A percentile compares a stretch with the other conserved stretches of the same genome.
These are phyloP conservation scores for Globisporangium yorkense DNA, from an alignment of 352 stramenopile species.

Conservation along the genomic window DNA sequence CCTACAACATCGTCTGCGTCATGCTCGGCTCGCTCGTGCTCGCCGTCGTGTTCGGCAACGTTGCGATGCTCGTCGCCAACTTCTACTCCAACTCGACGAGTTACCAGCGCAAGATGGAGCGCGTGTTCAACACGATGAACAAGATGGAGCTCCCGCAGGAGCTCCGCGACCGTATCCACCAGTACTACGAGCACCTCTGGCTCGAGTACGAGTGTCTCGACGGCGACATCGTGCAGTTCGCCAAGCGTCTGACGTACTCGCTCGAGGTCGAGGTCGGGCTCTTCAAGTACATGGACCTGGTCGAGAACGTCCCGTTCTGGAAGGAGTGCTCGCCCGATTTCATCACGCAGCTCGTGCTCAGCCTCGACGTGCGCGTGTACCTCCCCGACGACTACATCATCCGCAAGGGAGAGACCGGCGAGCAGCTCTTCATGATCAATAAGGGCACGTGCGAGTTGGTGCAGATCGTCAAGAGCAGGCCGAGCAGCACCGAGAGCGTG, in stretches of 20 bases:
- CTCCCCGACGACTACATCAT: slow-evolving; percentile 61
- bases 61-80: slow-evolving; percentile 53
- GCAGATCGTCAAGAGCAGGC: slow-evolving; percentile 1
- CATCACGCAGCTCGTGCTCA: slow-evolving; percentile 44
- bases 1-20: slow-evolving; percentile 28
- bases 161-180: slow-evolving; percentile 55
- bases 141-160: slow-evolving; percentile 40
- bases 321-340: slow-evolving; percentile 40
- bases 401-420: slow-evolving; percentile 32
- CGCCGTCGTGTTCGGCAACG: slow-evolving; percentile 55
- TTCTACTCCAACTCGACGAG: slow-evolving; percentile 44
- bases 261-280: slow-evolving; percentile 52
- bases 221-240: slow-evolving; percentile 38
- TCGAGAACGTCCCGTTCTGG: slow-evolving; percentile 35
- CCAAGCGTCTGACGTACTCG: slow-evolving; percentile 49
- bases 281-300: slow-evolving; percentile 64
- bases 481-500: slow-evolving; percentile 7
- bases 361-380: slow-evolving; percentile 46
- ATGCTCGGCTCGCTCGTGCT: slow-evolving; percentile 49
- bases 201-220: slow-evolving; percentile 61
- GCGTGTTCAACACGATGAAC: slow-evolving; percentile 42
- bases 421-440: slow-evolving; percentile 68
- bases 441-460: slow-evolving; percentile 35
- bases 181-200: slow-evolving; percentile 70
- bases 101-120: slow-evolving; percentile 67